phyloP scores from a whole-genome alignment of 805 yeast genomes.

The Kluyveromyces starmeri region DNA sequence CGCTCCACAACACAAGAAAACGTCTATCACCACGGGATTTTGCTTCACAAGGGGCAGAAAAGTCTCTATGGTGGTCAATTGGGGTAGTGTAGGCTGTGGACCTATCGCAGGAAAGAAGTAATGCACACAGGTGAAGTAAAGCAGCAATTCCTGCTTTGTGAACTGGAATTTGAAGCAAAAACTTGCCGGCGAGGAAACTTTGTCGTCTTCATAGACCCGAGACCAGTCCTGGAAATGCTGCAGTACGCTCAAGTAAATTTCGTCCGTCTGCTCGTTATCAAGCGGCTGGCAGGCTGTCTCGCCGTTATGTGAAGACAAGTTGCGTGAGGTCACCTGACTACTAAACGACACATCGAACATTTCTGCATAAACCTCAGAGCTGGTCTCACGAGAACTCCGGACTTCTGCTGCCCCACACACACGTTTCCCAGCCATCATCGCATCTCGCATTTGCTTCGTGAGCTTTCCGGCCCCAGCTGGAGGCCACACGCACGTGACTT shows the following conservation, averaged over 20 bases:
- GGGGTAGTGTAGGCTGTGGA: slow-evolving; percentile 16
- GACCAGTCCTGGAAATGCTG: slow-evolving; percentile 8
- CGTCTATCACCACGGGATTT: slow-evolving; percentile 12
- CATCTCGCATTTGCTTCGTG: slow-evolving; percentile 14
- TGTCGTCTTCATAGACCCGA: background rate
- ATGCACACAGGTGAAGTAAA: slow-evolving; percentile 14
- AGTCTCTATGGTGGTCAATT: slow-evolving; percentile 14
- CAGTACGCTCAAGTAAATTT: slow-evolving; percentile 6
- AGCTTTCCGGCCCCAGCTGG: slow-evolving; percentile 10
- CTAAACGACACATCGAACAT: too few relatives aligned
- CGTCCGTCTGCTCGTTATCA: slow-evolving; percentile 8
- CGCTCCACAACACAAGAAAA: slow-evolving; percentile 16
- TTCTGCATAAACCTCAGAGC: too few relatives aligned
- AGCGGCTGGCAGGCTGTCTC: slow-evolving; percentile 8
- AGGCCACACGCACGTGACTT: slow-evolving; percentile 16
- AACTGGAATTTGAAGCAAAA: slow-evolving; percentile 6
- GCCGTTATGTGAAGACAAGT: too few relatives aligned
- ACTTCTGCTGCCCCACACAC: too few relatives aligned
- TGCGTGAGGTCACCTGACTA: too few relatives aligned
- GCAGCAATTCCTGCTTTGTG: slow-evolving; percentile 10
- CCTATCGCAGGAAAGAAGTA: slow-evolving; percentile 17
- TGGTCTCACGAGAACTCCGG: too few relatives aligned
- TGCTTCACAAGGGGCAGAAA: slow-evolving; percentile 13
- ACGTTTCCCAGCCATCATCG: too few relatives aligned
- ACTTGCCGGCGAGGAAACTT: slow-evolving; percentile 3